Base-by-base conservation (phyloP, 768 basidiomycete species). In the Amanita pallidorosea region DNA sequence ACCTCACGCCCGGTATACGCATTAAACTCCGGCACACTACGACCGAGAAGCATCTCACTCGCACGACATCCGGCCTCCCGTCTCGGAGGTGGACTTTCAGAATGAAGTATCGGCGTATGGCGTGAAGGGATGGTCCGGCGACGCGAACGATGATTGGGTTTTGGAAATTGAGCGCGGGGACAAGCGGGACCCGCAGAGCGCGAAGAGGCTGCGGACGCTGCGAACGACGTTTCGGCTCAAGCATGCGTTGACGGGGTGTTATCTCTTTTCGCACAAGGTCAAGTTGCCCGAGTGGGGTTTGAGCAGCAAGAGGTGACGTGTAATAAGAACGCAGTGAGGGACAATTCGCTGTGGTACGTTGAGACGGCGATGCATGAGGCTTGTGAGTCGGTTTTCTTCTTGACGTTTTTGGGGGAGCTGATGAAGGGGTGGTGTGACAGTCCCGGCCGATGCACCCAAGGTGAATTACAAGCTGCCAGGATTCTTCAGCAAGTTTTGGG, bases 261-360 rank as follows among this genome's bases (percentile, higher is more conserved):
- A 96, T 63, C 75, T 99, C 34, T 99, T 98, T 73, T 92, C 88
- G 20, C 96, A 99, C 70, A 96, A 96, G 65, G 86, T 97, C 60
- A 98, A 98, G 68, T 70, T 99, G 1, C 96, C 96, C 0, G 88
- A 96, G 4, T 99, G 96, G 96, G 81, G 0, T 99, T 76, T 58
- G 96, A 97, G 62, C 96, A 99, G 65, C 96, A 99, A 64, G 96
- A 99, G 61, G 96, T 99, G 47, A 98, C 96, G 0, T 99, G 96
- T 67, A 99, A 99, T 69, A 98, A 93, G 75, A 95, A 98, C 58
- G 94, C 96, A 11, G 85, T 85, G 22, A 76, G 70, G 64, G 77
- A 74, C 2, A 98, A 98, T 65, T 93, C 92, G 27, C 62, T 98
- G 54, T 98, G 96, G 96, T 91, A 79, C 58, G 70, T 97, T 37